Evolutionary conservation across 2,329 filamentous ascomycete species (phyloP), one percentile per base, ranked within the genome.

Genomic region (Verticillium isaacii): DNA sequence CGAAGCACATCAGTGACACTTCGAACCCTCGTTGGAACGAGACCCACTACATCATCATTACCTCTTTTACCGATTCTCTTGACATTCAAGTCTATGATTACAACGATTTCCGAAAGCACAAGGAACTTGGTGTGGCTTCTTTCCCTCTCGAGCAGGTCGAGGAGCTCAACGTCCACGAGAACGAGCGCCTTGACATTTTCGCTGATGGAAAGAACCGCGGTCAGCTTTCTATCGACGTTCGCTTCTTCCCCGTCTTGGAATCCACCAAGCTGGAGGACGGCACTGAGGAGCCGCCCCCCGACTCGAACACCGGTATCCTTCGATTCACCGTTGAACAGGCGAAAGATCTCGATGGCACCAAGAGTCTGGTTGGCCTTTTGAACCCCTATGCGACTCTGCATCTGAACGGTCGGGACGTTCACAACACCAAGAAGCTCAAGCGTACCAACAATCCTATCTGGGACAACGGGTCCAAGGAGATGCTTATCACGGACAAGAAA

Each of bases 361-460:
- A 95, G 87, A 97, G 93, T 76, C 79, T 99, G 71, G 88, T 98
- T 63, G 95, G 95, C 34, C 84, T 89, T 65, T 88, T 99, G 56
- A 98, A 93, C 75, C 95, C 95, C 1, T 99, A 98, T 68, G 93
- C 92, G 11, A 83, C 88, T 36, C 83, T 99, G 58, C 83, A 97
- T 55, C 85, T 99, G 68, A 99, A 99, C 70, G 91, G 92, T 65
- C 96, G 95, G 76, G 90, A 96, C 72, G 85, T 98, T 5, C 93
- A 97, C 69, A 84, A 87, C 61, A 96, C 93, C 60, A 92, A 93
- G 77, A 96, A 93, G 75, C 84, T 97, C 69, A 99, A 98, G 84
- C 89, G 94, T 64, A 98, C 93, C 63, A 99, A 99, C 78, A 95
- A 97, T 69, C 95, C 95, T 8, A 93, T 99, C 69, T 99, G 93